phyloP scores from a whole-genome alignment of 768 basidiomycete species.

The Naganishia vaughanmartiniae region DNA sequence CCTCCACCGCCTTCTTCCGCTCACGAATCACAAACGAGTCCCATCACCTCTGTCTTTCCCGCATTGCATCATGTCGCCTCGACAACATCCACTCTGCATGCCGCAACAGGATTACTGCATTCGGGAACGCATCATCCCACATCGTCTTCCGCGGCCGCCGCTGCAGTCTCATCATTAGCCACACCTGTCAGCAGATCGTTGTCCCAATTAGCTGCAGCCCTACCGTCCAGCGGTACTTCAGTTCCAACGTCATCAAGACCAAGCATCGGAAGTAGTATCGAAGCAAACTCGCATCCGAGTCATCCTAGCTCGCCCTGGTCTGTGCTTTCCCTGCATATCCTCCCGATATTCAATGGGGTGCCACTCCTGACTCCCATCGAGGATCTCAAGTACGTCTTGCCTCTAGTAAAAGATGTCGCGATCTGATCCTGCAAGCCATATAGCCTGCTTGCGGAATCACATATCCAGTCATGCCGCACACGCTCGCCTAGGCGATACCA shows the following conservation, averaged over 20 bases:
- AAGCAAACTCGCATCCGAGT: constrained; percentile 42
- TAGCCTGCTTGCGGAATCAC: constrained; percentile 65
- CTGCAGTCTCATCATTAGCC: background rate
- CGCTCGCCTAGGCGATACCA: constrained; percentile 55
- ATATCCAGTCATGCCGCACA: constrained; percentile 71
- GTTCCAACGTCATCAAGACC: constrained; percentile 1
- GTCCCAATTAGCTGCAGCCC: background rate
- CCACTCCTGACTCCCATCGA: constrained; percentile 82
- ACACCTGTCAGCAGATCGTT: background rate
- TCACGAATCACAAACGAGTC: constrained; percentile 30
- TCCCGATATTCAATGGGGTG: constrained; percentile 89
- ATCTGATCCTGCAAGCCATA: no score
- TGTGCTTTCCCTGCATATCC: constrained; percentile 75
- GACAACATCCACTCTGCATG: constrained; percentile 15
- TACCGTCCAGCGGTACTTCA: background rate
- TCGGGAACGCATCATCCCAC: background rate
- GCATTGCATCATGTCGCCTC: constrained; percentile 38
- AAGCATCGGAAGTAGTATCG: constrained; percentile 22
- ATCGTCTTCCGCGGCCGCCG: background rate
- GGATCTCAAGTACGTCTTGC: constrained; percentile 65
- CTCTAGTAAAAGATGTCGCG: no score
- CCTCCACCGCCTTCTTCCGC: background rate
- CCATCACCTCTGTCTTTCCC: constrained; percentile 43
- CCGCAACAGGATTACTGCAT: background rate
- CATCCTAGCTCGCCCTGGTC: constrained; percentile 65